Evolutionary conservation across 2,329 filamentous ascomycete genomes (phyloP), one percentile per base, ranked within the genome.

Genomic region (Neofusicoccum ribis): DNA sequence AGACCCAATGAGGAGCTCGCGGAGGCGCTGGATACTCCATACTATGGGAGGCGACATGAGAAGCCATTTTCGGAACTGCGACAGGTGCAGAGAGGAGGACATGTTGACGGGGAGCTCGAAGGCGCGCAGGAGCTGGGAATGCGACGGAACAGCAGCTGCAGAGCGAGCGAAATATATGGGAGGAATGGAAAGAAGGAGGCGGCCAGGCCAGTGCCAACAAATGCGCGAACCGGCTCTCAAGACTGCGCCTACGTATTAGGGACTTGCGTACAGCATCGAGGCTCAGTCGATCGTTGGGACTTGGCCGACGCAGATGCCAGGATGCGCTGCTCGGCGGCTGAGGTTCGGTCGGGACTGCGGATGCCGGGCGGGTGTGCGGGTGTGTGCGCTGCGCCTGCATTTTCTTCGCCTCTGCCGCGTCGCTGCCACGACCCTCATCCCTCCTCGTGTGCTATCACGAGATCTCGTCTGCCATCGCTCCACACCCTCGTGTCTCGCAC

Each of bases 31-130:
- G 67, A 96, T 83, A n/a, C 86, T 87, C 89, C 92, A 97, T 86
- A 97, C 93, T 71, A 92, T 89, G 0, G 95, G 95, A 14, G 95
- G 95, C 49, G 93, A 97, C 69, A 91, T 89, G 68, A 93, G 81
- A 65, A 97, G 82, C 90, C 95, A 96, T 79, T 85, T 87, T 66
- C 87, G 85, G 67, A 90, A 79, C 68, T 85, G 83, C 4, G 85
- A 86, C 58, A 88, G 80, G 73, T 88, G 84, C 74, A 87, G 81
- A 63, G 86, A 86, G 34, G 64, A 59, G 8, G 63, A 59, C 63
- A 65, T 65, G 63, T 56, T 63, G 39, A 36, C 23, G 9, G 60
- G 20, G 23, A 58, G 54, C 54, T 58, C 39, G 41, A n/a, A n/a
- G 39, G 54, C 54, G 52, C 52, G 54, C 39, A 27, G 54, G n/a